These are phyloP conservation scores for Colletotrichum ledebouriae DNA, from an alignment of 2,329 filamentous ascomycete species.

Conservation along the genomic window DNA sequence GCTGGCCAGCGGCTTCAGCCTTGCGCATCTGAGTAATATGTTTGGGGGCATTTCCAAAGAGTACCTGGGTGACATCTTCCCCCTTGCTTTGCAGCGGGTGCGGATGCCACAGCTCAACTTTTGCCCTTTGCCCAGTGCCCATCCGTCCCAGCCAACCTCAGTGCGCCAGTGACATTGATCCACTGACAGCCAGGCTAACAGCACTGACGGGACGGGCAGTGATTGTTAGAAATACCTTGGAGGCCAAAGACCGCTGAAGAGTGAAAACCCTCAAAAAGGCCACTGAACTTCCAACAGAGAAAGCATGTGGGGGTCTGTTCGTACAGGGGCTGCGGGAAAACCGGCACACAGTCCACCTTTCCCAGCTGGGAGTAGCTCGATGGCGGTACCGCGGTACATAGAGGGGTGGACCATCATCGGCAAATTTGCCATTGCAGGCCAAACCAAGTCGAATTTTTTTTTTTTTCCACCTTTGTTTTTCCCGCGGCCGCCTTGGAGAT, in stretches of 20 bases:
- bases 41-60: too few relatives aligned
- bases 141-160: background rate
- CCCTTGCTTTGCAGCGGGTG: background rate
- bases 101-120: constrained; percentile 17
- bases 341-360: background rate
- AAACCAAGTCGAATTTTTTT: constrained; percentile 10
- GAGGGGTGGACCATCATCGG: constrained; percentile 27
- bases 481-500: background rate
- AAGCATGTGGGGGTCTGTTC: constrained; percentile 11
- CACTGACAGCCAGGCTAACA: background rate
- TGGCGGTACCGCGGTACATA: constrained; percentile 7
- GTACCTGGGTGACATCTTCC: too few relatives aligned
- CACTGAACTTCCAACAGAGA: background rate
- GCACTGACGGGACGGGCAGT: background rate
- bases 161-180: background rate
- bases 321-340: background rate
- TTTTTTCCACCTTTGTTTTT: constrained; percentile 18
- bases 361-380: background rate
- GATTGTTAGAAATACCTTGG: background rate
- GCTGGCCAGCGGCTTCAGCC: too few relatives aligned
- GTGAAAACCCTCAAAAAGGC: too few relatives aligned
- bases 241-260: background rate
- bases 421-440: constrained; percentile 28
- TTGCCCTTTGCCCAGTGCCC: constrained; percentile 3
- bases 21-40: too few relatives aligned